Evolutionary conservation across 1,139 yeast species (phyloP).

Genomic region (Zygosaccharomyces sapae): DNA sequence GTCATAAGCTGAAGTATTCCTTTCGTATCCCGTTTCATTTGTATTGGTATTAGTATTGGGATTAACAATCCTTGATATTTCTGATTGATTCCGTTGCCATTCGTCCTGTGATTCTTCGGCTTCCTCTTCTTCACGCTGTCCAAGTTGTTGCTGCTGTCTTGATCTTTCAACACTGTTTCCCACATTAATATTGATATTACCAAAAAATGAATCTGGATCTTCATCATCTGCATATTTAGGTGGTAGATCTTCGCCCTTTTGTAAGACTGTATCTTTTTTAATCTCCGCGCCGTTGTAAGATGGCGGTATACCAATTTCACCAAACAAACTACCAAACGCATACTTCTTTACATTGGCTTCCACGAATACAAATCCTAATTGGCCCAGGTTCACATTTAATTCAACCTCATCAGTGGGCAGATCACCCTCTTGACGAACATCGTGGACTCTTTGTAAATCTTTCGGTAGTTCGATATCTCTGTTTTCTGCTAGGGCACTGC

Average conservation of each 20-base stretch:
- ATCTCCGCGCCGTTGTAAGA: slow-evolving; percentile 53
- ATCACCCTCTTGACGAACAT: slow-evolving; percentile 19
- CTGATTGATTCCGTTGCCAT: neutral
- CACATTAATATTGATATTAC: slow-evolving; percentile 30
- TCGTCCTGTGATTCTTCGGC: neutral
- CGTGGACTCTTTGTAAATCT: slow-evolving; percentile 25
- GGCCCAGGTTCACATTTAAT: slow-evolving; percentile 83
- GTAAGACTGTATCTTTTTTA: slow-evolving; percentile 56
- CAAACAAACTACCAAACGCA: slow-evolving; percentile 79
- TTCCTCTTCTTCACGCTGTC: neutral
- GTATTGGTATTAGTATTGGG: neutral
- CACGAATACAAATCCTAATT: slow-evolving; percentile 85
- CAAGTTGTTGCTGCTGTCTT: neutral
- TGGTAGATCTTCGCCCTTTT: slow-evolving; percentile 70
- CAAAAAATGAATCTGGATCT: slow-evolving; percentile 50
- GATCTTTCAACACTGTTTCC: slow-evolving; percentile 7
- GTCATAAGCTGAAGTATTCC: slow-evolving; percentile 25
- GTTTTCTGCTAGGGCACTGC: slow-evolving; percentile 26
- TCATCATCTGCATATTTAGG: slow-evolving; percentile 66
- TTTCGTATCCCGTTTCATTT: slow-evolving; percentile 15
- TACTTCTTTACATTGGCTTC: slow-evolving; percentile 88
- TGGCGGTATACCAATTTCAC: slow-evolving; percentile 73
- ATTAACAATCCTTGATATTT: neutral
- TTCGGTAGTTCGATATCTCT: slow-evolving; percentile 25
- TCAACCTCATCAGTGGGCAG: slow-evolving; percentile 37